Conservation (phyloP, 768 basidiomycete genomes). For the Termitomyces sp. region DNA sequence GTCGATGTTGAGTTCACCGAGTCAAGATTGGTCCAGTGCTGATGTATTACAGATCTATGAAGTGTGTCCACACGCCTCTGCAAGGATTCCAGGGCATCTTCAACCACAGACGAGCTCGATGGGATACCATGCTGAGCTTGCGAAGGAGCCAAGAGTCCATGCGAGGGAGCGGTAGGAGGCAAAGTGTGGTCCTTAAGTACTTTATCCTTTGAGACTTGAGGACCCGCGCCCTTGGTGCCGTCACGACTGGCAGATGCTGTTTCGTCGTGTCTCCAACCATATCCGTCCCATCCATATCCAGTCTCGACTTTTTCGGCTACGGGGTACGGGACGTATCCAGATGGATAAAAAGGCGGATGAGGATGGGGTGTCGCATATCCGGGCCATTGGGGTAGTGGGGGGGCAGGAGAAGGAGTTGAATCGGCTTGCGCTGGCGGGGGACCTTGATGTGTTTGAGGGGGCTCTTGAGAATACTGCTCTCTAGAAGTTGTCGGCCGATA, state of each 20-base stretch:
- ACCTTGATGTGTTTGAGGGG: neutral
- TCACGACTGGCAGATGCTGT: too few species aligned
- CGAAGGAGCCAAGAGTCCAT: neutral
- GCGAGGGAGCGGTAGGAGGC: neutral
- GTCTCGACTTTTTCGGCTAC: neutral
- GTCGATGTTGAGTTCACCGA: neutral
- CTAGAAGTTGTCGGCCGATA: neutral
- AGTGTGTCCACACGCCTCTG: neutral
- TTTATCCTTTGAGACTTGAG: too few species aligned
- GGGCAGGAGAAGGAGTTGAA: neutral
- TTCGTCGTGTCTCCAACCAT: neutral
- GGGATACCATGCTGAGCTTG: neutral
- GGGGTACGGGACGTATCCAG: neutral
- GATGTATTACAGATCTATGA: neutral
- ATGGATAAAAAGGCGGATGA: neutral
- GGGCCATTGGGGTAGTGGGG: neutral
- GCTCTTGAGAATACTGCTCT: neutral
- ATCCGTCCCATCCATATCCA: neutral
- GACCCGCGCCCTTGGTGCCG: too few species aligned
- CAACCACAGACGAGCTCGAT: neutral
- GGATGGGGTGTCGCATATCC: neutral
- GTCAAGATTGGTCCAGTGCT: conserved; percentile 3
- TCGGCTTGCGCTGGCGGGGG: neutral
- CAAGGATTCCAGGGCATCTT: neutral
- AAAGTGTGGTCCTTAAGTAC: neutral